Conservation (phyloP, 495 filamentous ascomycete species). For the Aspergillus taichungensis region DNA sequence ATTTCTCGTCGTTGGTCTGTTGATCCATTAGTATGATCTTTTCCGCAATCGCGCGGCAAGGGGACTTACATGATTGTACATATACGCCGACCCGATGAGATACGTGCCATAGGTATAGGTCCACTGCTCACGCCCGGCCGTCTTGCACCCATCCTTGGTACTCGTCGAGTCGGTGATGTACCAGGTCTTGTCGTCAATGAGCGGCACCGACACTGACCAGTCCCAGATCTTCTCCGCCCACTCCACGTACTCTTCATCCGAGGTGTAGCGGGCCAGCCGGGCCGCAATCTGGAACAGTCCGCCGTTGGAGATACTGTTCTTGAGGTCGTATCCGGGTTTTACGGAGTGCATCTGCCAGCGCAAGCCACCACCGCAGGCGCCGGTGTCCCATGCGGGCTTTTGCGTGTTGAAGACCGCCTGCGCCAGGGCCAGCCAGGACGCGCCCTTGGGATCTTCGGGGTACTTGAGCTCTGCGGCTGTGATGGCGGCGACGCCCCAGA, state of each 20-base stretch:
- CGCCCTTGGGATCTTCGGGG: constrained; percentile 45
- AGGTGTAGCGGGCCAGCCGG: constrained; percentile 59
- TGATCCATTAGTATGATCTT: constrained; percentile 15
- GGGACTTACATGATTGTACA: constrained; percentile 54
- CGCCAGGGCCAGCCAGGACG: constrained; percentile 51
- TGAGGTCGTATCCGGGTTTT: constrained; percentile 69
- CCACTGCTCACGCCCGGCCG: constrained; percentile 52
- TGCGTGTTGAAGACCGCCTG: constrained; percentile 50
- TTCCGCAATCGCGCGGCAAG: not conserved
- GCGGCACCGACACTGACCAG: constrained; percentile 48
- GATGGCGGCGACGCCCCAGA: constrained; percentile 65
- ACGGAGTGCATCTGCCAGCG: constrained; percentile 72
- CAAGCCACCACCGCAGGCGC: constrained; percentile 63
- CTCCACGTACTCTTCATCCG: constrained; percentile 55
- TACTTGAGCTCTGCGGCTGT: constrained; percentile 61
- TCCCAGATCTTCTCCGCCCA: constrained; percentile 61
- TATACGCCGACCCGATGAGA: constrained; percentile 57
- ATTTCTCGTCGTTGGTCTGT: constrained; percentile 20
- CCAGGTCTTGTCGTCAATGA: constrained; percentile 37
- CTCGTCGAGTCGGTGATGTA: constrained; percentile 54
- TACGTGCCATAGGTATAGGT: constrained; percentile 62
- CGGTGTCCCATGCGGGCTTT: constrained; percentile 50
- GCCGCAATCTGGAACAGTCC: constrained; percentile 68
- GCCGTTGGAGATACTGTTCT: constrained; percentile 65
- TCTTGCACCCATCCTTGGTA: constrained; percentile 41